Base-by-base conservation (phyloP, 768 basidiomycete genomes). In the Lanmaoa pseudosensibilis region DNA sequence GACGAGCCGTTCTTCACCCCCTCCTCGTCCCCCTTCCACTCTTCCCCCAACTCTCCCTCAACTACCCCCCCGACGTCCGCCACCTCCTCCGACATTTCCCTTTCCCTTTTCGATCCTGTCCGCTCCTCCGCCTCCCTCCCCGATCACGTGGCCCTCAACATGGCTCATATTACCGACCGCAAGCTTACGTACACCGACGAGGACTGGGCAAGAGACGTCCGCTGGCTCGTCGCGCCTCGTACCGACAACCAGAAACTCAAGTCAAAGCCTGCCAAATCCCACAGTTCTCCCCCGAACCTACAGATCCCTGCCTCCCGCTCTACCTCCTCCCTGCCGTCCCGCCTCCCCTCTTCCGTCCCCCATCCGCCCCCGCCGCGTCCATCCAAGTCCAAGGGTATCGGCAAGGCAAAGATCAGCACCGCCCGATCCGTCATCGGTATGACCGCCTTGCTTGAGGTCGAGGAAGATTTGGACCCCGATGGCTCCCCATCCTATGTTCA, bases 121-220 rank as follows among this genome's bases (percentile, higher is more conserved):
- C 74, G 68, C 40, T 67, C 74, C 4, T 58, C 69, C 5, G 50
- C 47, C 32, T 66, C 73, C 5, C 64, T 66, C 27, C 70, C 75
- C 23, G 73, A 74, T 23, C 60, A 66, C 52, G 10, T 50, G n/a
- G 32, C 32, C 15, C 56, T 63, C 19, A 59, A 38, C 55, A 73
- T 68, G 67, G 61, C 57, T 1, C 55, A 47, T 32, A n/a, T n/a
- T n/a, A 23, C 55, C 49, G 21, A 69, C 46, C 61, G 68, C 54
- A 69, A 73, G 37, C 59, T 68, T 51, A 73, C 74, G 18, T 77
- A 78, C 65, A 79, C 78, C 4, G 80, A 83, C 63, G 78, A 83
- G 50, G 82, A 86, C 60, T 89, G 86, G 88, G 80, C 83, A 13
- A 81, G 79, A 58, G 87, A 89, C 48, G 81, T 87, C 18, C 78